Evolutionary conservation across 345 rosid genomes (phyloP).

Genomic region (Kandelia obovata): DNA sequence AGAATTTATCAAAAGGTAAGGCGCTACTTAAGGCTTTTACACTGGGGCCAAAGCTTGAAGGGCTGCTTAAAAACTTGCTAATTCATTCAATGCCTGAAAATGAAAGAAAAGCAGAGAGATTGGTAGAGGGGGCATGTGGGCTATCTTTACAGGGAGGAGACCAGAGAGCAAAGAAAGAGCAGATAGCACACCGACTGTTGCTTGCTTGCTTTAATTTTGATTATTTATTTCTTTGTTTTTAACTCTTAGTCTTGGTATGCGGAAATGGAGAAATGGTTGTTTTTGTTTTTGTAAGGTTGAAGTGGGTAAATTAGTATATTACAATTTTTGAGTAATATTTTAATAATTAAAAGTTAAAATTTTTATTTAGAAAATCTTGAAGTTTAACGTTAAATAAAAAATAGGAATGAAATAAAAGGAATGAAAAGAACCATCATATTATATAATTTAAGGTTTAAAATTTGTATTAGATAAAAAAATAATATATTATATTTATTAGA

Average conservation of each 20-base stretch:
- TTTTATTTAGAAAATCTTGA: too few species aligned
- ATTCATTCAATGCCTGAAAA: slow-evolving; percentile 5
- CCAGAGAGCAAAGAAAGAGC: slow-evolving; percentile 7
- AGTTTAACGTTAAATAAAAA: too few species aligned
- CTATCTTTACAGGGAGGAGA: too few species aligned
- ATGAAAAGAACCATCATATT: too few species aligned
- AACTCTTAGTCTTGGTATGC: not conserved
- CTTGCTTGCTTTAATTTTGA: not conserved
- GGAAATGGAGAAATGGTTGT: not conserved
- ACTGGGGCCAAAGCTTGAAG: slow-evolving; percentile 12
- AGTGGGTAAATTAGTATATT: too few species aligned
- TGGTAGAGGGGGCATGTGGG: not conserved
- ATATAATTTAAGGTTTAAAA: too few species aligned
- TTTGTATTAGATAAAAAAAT: too few species aligned
- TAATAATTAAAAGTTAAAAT: too few species aligned
- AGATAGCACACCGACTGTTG: not conserved
- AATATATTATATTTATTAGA: too few species aligned
- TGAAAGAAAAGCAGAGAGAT: slow-evolving; percentile 14
- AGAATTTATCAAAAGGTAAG: slow-evolving; percentile 11
- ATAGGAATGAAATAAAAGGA: too few species aligned
- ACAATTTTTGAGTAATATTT: too few species aligned
- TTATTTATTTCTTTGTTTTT: not conserved
- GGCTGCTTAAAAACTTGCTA: slow-evolving; percentile 13
- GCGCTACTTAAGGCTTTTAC: slow-evolving; percentile 25
- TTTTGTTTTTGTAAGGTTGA: too few species aligned